Evolutionary conservation across 208 protist species (phyloP), one percentile per base, ranked within the genome.

Genomic region (Leishmania braziliensis): DNA sequence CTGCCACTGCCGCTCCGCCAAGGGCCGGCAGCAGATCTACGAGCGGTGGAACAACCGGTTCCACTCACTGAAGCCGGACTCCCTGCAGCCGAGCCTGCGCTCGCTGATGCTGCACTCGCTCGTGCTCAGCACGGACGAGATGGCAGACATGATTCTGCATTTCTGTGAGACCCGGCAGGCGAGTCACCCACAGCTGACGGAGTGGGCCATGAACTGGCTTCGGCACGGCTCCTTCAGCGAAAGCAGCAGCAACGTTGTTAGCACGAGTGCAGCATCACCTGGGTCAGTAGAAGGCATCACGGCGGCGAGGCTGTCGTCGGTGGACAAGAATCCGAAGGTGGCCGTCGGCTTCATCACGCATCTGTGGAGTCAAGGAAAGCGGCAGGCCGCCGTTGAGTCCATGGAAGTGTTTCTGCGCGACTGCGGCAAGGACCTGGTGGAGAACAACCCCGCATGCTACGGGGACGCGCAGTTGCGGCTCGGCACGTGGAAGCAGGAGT

Each of bases 121-220:
- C 12, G 98, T 99, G 16, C 80, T 99, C 36, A 73, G 85, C 48
- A 96, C 96, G 8, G 82, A 89, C 65, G 92, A 99, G 82, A 97
- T 99, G 84, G 91, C 95, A 6, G 91, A 98, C 36, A 98, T 96
- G 87, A 99, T 99, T 88, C 83, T 99, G 58, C 99, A 99, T 85
- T 99, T 98, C 80, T 96, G 92, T 82, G 90, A 97, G 65, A 85
- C 89, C 6, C 91, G 95, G 81, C 81, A 90, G 51, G 72, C 84
- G 39, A 90, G 92, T 68, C 95, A 97, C 82, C 95, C 95, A 56
- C 85, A 92, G 78, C 88, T 97, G 46, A 90, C 95, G 71, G 87
- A 94, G 82, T 98, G 95, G 93, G 95, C 93, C 5, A 97, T 98
- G 90, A 78, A 79, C 82, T 95, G 91, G 91, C 90, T 98, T 33